These are phyloP conservation scores for Solanum chiquidenum DNA, from an alignment of 257 asterid genomes.

Conservation along the genomic window DNA sequence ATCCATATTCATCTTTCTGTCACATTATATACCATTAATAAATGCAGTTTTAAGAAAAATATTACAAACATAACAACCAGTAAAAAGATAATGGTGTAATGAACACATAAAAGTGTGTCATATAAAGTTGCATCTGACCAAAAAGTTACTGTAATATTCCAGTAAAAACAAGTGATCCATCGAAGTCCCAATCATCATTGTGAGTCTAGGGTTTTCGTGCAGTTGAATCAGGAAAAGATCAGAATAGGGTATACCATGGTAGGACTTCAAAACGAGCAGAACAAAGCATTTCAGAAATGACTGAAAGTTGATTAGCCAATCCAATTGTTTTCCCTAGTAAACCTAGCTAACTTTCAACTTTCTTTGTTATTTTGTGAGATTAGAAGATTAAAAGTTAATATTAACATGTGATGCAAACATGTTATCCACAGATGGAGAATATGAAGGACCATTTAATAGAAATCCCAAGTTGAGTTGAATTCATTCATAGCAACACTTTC, in stretches of 20 bases:
- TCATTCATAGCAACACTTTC: not conserved
- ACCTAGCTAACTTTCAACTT: not conserved
- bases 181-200: not conserved
- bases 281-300: not conserved
- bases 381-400: not conserved
- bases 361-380: not conserved
- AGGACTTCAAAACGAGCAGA: not conserved
- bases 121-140: not conserved
- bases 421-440: not conserved
- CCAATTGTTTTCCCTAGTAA: not conserved
- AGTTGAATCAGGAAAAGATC: not conserved
- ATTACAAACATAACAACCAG: not conserved
- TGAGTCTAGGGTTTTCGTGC: not conserved
- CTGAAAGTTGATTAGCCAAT: not conserved
- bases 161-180: not conserved
- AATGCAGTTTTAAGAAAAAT: not conserved
- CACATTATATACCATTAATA: not conserved
- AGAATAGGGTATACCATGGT: not conserved
- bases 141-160: not conserved
- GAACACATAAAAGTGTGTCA: not conserved
- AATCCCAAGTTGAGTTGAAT: not conserved
- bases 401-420: not conserved
- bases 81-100: not conserved
- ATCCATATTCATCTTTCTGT: slow-evolving; percentile 84
- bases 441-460: not conserved